Base-by-base conservation (phyloP, 169 alveolate species). In the Cryptosporidium bovis region DNA sequence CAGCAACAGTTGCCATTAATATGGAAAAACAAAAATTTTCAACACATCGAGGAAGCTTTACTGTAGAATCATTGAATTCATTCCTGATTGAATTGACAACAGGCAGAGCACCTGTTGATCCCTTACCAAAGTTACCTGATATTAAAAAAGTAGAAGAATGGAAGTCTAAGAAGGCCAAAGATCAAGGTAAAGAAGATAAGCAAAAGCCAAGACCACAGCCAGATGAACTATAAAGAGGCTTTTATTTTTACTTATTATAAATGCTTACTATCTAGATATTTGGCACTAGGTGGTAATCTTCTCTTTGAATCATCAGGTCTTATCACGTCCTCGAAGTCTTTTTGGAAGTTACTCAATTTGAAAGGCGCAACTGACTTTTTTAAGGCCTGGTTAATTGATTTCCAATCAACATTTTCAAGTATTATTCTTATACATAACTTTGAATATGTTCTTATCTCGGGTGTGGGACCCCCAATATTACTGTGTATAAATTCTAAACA, bases 1-100 rank as follows among this genome's bases (percentile, higher is more conserved):
- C 99, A 24, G 95, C 98, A 64, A 95, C 93, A 36, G 90, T 95
- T 40, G 99, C 97, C 2, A 66, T 95, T 18, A 89, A 90, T 58
- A 91, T 92, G 66, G 90, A 90, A 65, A 94, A 93, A 69, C 90
- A 91, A 71, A 77, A 71, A 40, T 77, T 77, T 24, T 77, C 87
- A 20, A 77, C 77, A 13, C 87, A 77, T 27, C 53, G 87, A 62
- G 87, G 87, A n/a, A 77, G 87, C 10, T 77, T 77, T 36, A 77
- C 87, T 18, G 71, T 77, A 15, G 87, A 77, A 44, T 77, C 87
- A 15, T 44, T 77, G 34, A 77, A 77, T 44, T 77, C 87, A 46
- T 77, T 77, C 29, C 44, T 77, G 24, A 77, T 62, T 58, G 71
- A 68, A 6, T 46, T 77, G 13, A 77, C 77, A 8, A 77, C 87